Evolutionary conservation across 805 yeast species (phyloP).

Genomic region (Saccharomyces kudriavzevii): DNA sequence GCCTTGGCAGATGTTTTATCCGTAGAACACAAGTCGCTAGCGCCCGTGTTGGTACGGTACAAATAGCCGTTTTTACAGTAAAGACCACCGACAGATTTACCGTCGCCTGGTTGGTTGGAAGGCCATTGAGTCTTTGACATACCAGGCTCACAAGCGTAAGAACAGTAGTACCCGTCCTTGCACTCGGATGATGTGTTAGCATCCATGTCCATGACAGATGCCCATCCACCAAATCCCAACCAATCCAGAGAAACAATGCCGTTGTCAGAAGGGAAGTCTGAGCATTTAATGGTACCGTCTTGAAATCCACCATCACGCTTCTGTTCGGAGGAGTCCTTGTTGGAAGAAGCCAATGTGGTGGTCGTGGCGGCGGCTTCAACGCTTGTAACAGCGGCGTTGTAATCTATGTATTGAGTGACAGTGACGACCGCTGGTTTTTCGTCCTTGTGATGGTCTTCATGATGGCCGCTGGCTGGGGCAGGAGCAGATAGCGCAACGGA

Average conservation of each 20-base stretch:
- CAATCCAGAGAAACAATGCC: slow-evolving; percentile 59
- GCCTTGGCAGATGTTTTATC: slow-evolving; percentile 66
- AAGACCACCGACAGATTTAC: slow-evolving; percentile 92
- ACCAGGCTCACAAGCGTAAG: slow-evolving; percentile 97
- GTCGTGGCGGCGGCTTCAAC: slow-evolving; percentile 15
- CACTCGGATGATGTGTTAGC: slow-evolving; percentile 61
- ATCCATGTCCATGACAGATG: slow-evolving; percentile 29
- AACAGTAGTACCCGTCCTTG: slow-evolving; percentile 86
- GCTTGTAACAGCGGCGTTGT: slow-evolving; percentile 18
- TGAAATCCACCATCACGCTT: slow-evolving; percentile 51
- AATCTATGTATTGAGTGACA: slow-evolving; percentile 26
- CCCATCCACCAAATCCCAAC: slow-evolving; percentile 47
- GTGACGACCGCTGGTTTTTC: slow-evolving; percentile 25
- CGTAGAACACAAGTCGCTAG: slow-evolving; percentile 77
- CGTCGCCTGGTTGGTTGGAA: slow-evolving; percentile 70
- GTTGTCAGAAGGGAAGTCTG: slow-evolving; percentile 63
- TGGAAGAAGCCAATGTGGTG: slow-evolving; percentile 17
- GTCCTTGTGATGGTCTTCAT: slow-evolving; percentile 16
- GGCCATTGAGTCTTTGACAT: slow-evolving; percentile 99
- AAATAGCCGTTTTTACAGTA: slow-evolving; percentile 76
- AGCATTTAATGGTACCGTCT: slow-evolving; percentile 66
- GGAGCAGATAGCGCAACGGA: slow-evolving; percentile 15
- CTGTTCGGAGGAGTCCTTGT: neutral
- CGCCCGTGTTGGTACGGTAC: slow-evolving; percentile 65
- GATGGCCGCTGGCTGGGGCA: slow-evolving; percentile 16